Evolutionary conservation across 202 grass and related monocot species (phyloP), one percentile per base, ranked within the genome.

Genomic region (Elaeis oleifera): DNA sequence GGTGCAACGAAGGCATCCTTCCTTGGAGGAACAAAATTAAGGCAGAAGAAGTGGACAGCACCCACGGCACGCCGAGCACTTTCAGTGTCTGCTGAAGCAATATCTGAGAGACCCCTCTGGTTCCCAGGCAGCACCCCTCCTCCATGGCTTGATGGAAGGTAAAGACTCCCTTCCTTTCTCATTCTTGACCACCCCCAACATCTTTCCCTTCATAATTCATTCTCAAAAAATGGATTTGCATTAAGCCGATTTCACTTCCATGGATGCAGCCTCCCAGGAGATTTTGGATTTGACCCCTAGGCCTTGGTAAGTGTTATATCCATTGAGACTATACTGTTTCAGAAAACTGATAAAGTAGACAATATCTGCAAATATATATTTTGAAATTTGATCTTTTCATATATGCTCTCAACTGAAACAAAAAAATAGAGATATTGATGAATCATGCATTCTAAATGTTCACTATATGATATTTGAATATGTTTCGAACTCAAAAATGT

Each of bases 101-200:
- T 69, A 0, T 16, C 82, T 21, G 70, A 94, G 39, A 84, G 94
- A 67, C 88, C 94, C 29, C 63, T 99, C 77, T 99, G 94, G 94
- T 99, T 99, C 80, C 94, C 94, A 11, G 94, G 94, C 56, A 99
- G 94, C 94, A 92, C 80, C 71, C 94, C 94, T 66, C 94, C 94
- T 1, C 75, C 82, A 68, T 99, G 94, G 94, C 94, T 99, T 63
- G 88, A 94, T 51, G 94, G 94, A 77, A 95, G 90, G 90, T 90
- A 6, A 16, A 54, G 0, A 63, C 51, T 18, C 8, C 8, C 11
- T 9, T 29, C 4, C 28, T 59, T 16, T 8, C 5, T 53, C 11
- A 0, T 4, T 18, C 54, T 5, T 55, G 24, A 0, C 50, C 24
- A 11, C 16, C 13, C 26, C 18, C 26, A 16, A 20, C 21, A 50